Evolutionary conservation across 805 yeast species (phyloP), one percentile per base, ranked within the genome.

Genomic region (Wickerhamiella australiensis): DNA sequence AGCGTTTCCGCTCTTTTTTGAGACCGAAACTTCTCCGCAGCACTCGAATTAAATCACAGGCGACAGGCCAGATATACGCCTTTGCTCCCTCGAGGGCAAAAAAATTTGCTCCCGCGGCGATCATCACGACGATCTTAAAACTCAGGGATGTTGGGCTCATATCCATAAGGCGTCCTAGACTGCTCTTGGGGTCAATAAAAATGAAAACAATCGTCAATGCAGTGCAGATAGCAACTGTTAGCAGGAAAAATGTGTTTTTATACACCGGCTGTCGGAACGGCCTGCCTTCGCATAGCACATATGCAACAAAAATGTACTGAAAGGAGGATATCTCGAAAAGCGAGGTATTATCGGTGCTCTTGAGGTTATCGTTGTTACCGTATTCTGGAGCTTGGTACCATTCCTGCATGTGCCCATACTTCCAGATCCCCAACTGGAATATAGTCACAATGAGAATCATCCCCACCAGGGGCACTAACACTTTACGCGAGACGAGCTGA

Each of bases 271-370:
- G 82, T 50, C 98, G 73, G 64, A 86, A 92, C 18, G 99, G 99
- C 7, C 92, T 88, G 0, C 99, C 98, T 11, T 77, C 84, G 17
- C 95, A 83, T 52, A 92, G 69, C n/a, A 87, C 77, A 26, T 85
- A 67, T 0, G 96, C 96, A 49, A 79, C 74, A 50, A 86, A 67
- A 45, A 94, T 82, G 64, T 92, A 92, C 68, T 92, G 97, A 69
- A 84, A 83, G 60, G 87, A 85, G 3, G 95, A 76, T 58, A 76
- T 79, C 44, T 79, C 74, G 64, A 92, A 92, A 51, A 92, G 67
- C 0, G 82, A 78, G 0, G 97, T 87, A 63, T 94, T 92, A 62
- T 92, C 98, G 0, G 95, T 78, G 25, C 92, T 81, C 59, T 81
- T 75, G 9, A 92, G 95, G 2, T 79, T 79, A 59, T 81, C 86